These are phyloP conservation scores for Clitocybe nebularis DNA, from an alignment of 1,284 basidiomycete species.

Conservation along the genomic window DNA sequence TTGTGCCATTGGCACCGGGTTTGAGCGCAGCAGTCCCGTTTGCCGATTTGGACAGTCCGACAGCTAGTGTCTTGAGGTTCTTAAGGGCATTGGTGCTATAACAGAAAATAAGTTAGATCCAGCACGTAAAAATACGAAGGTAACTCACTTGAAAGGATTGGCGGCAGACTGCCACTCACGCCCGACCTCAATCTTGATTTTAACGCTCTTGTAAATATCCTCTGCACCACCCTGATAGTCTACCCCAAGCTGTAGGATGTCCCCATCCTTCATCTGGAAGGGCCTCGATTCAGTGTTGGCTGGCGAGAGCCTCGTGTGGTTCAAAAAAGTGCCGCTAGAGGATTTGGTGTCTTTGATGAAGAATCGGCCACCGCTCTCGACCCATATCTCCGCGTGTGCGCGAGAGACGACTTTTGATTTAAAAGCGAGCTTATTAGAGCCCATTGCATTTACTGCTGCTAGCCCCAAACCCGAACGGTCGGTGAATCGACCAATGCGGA, in stretches of 20 bases:
- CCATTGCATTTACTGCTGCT: constrained; percentile 65
- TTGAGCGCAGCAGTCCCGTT: constrained; percentile 6
- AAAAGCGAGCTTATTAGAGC: constrained; percentile 87
- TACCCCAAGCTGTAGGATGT: constrained; percentile 93
- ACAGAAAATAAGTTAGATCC: background rate
- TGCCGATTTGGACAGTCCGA: constrained; percentile 25
- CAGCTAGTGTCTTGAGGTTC: constrained; percentile 74
- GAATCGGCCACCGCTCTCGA: constrained; percentile 63
- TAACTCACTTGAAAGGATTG: constrained; percentile 92
- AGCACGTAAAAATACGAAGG: constrained; percentile 1
- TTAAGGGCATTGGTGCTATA: constrained; percentile 75
- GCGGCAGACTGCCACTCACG: constrained; percentile 86
- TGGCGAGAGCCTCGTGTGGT: constrained; percentile 85
- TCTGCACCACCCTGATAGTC: constrained; percentile 98
- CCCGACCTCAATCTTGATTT: constrained; percentile 91
- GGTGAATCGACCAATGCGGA: constrained; percentile 91
- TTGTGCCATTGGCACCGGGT: background rate
- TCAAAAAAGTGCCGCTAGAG: constrained; percentile 92
- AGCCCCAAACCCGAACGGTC: constrained; percentile 73
- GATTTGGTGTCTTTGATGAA: constrained; percentile 91
- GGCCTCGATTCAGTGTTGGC: constrained; percentile 82
- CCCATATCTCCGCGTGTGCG: constrained; percentile 94
- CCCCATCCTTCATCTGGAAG: constrained; percentile 87
- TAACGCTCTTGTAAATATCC: constrained; percentile 97
- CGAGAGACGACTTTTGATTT: constrained; percentile 95